Percentiles rank a stretch among this genome's conserved stretches.
These are phyloP conservation scores for Ganoderma meredithae DNA, from an alignment of 1,284 basidiomycete genomes.

Conservation along the genomic window DNA sequence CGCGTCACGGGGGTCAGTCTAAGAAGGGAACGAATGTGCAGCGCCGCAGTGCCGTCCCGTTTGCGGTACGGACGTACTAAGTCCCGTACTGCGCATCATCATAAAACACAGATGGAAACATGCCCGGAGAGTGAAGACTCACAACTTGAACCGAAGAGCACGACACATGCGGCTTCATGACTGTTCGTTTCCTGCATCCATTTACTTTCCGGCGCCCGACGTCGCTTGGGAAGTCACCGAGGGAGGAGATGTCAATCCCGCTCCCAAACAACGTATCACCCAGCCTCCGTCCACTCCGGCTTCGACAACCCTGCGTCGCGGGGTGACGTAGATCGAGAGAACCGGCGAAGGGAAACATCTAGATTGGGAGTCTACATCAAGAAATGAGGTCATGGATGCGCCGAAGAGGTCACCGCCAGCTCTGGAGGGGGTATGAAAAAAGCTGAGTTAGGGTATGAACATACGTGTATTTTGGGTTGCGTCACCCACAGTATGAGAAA, in stretches of 20 bases:
- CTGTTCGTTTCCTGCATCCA: background rate
- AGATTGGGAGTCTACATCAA: background rate
- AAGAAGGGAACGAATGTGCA: background rate
- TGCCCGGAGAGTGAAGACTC: background rate
- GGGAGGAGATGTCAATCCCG: background rate
- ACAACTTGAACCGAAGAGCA: background rate
- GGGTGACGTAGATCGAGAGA: background rate
- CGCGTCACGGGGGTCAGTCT: background rate
- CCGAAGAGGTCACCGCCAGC: background rate
- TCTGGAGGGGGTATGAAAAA: background rate
- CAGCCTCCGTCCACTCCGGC: background rate
- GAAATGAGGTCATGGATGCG: background rate
- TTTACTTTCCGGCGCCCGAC: background rate
- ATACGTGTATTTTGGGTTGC: background rate
- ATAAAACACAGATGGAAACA: background rate
- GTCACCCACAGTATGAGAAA: background rate
- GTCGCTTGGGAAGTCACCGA: conserved; percentile 1
- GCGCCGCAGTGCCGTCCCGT: background rate
- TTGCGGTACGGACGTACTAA: background rate
- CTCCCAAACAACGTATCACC: background rate
- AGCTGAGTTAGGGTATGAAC: background rate
- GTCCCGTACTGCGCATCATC: background rate
- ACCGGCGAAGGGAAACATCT: background rate
- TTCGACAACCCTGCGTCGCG: background rate
- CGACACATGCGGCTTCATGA: background rate